Conservation (phyloP, 306 rosid species). For the Begonia fuchsioides region DNA sequence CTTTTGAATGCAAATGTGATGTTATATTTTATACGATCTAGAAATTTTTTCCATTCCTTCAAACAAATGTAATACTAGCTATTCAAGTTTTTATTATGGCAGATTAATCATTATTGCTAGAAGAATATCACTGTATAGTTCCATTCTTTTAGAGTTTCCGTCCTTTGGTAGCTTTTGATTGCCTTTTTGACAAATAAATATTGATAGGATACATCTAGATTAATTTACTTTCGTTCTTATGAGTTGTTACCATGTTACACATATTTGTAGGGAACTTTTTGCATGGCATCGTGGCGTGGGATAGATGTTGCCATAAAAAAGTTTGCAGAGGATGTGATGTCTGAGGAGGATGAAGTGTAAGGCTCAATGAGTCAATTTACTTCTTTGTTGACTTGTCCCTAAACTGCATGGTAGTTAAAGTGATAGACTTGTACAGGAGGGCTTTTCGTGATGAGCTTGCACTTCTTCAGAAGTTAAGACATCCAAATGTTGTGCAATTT, state of each 20-base stretch:
- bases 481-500: constrained; percentile 96
- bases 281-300: constrained; percentile 81
- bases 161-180: too few relatives aligned
- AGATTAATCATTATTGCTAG: too few relatives aligned
- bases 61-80: too few relatives aligned
- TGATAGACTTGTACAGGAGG: constrained; percentile 42
- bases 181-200: too few relatives aligned
- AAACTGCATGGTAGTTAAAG: constrained; percentile 1
- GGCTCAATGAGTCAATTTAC: constrained; percentile 12
- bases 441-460: constrained; percentile 91
- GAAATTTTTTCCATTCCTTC: too few relatives aligned
- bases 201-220: too few relatives aligned
- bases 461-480: constrained; percentile 81
- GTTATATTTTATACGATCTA: too few relatives aligned
- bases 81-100: too few relatives aligned
- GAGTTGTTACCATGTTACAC: neutral
- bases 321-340: constrained; percentile 56
- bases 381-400: neutral
- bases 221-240: too few relatives aligned
- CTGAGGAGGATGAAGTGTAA: constrained; percentile 75
- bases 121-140: too few relatives aligned
- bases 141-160: too few relatives aligned
- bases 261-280: constrained; percentile 62
- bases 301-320: constrained; percentile 80
- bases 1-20: too few relatives aligned